Base-by-base conservation (phyloP, 495 filamentous ascomycete species). In the Zalerion maritima region DNA sequence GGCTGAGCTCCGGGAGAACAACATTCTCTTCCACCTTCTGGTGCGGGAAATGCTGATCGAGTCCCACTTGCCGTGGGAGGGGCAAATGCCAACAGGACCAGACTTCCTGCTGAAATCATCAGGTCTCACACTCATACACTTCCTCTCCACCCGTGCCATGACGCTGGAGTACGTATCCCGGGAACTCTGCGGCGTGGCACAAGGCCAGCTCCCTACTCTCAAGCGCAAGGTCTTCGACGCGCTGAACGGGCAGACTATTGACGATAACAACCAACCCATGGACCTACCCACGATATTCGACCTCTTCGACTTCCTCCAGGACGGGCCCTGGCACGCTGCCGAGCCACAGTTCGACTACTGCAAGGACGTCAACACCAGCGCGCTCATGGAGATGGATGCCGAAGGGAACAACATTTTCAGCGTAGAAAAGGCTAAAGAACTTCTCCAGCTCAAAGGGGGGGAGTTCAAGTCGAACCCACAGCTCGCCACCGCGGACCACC, bases 281-380 rank as follows among this genome's bases (percentile, higher is more conserved):
- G 44, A 53, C 9, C 78, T 80, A 26, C 66, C 74, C 3, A 79
- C 75, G 4, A 66, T 96, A 9, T 91, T 94, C 50, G 91, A 94
- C 38, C 68, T 94, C 13, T 84, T 93, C 33, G 91, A 96, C 53
- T 94, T 96, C 33, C 62, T 84, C 18, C 50, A 81, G 5, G 73
- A 85, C 23, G 60, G 73, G 23, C 29, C 57, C 2, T 63, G 62
- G 36, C 38, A 59, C 21, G 44, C 64, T 19, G 32, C 52, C 6
- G 31, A 42, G 2, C 75, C 80, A 5, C 33, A 58, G 8, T 52
- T 73, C 12, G 47, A 48, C 6, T 58, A 68, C 21, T 75, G 85
- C 30, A 46, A 57, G 10, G 68, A 71, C 22, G 41, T 87, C 20
- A 68, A 78, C 34, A 44, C 87, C 24, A 53, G 63, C 3, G 45